Evolutionary conservation across 2,329 filamentous ascomycete species (phyloP).

Genomic region (Diplocarpon mali): DNA sequence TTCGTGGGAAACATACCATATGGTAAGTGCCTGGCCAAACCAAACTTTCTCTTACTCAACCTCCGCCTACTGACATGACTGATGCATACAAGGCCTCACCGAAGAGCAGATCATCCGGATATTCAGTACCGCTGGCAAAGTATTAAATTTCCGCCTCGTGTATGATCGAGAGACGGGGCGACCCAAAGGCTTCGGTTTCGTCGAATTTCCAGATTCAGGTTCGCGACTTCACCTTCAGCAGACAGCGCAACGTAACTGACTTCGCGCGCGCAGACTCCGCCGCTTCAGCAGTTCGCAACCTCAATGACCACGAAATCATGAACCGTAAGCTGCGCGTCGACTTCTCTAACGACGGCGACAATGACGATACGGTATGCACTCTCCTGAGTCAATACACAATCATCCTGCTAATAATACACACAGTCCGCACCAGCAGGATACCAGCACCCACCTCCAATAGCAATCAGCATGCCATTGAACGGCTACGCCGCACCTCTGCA

Average conservation of each 20-base stretch:
- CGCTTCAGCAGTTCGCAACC: conserved; percentile 84
- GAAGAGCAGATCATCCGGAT: conserved; percentile 95
- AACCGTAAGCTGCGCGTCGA: conserved; percentile 89
- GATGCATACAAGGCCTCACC: conserved; percentile 58
- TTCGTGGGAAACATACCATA: conserved; percentile 85
- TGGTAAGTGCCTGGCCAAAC: conserved; percentile 37
- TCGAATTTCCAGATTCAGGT: conserved; percentile 89
- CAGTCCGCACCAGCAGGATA: conserved; percentile 27
- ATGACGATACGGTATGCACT: conserved; percentile 37
- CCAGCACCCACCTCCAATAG: conserved; percentile 21
- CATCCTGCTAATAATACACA: conserved; percentile 6
- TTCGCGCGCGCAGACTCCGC: conserved; percentile 50
- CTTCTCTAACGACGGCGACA: conserved; percentile 79
- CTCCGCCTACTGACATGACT: conserved; percentile 5
- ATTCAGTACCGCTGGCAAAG: conserved; percentile 80
- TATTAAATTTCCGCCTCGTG: conserved; percentile 84
- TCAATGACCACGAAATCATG: conserved; percentile 94
- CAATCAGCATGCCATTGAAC: conserved; percentile 12
- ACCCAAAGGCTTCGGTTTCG: conserved; percentile 93
- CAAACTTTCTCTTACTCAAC: too few species aligned
- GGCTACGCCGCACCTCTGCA: conserved; percentile 10
- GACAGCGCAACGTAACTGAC: conserved; percentile 4
- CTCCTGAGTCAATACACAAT: background rate
- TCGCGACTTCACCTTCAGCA: conserved; percentile 18
- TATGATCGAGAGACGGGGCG: conserved; percentile 92